Percentiles rank a stretch among this genome's conserved stretches.
phyloP scores from a whole-genome alignment of 2,329 filamentous ascomycete species.

The Hypomyces rosellus region DNA sequence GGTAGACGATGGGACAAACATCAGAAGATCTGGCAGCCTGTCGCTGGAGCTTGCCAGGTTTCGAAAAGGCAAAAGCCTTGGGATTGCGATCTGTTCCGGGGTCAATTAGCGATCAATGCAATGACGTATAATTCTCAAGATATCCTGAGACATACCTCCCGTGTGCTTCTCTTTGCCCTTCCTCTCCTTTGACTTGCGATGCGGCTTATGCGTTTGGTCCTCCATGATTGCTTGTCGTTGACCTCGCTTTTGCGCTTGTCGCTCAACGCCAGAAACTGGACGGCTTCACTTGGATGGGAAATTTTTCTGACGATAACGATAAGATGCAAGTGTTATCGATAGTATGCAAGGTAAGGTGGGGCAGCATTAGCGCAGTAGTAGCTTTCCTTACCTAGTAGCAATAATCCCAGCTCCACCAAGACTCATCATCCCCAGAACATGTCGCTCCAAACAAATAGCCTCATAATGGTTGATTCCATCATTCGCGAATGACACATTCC shows the following conservation, averaged over 20 bases:
- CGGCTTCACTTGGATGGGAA: conserved; percentile 4
- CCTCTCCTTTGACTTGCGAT: conserved; percentile 84
- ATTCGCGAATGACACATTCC: too few relatives aligned
- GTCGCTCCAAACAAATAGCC: too few relatives aligned
- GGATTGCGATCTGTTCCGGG: conserved; percentile 61
- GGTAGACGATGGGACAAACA: conserved; percentile 35
- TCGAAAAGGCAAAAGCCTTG: conserved; percentile 82
- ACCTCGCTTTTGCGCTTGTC: conserved; percentile 2
- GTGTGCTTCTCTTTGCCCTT: conserved; percentile 54
- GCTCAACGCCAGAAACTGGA: conserved; percentile 15
- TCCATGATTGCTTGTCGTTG: conserved; percentile 50
- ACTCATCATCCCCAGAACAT: neutral
- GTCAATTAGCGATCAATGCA: conserved; percentile 15
- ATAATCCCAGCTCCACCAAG: neutral
- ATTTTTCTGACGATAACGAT: conserved; percentile 13
- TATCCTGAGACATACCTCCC: conserved; percentile 41
- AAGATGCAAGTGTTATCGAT: conserved; percentile 9
- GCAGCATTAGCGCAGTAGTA: too few relatives aligned
- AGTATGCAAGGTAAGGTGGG: too few relatives aligned
- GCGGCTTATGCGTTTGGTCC: conserved; percentile 76
- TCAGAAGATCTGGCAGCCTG: conserved; percentile 67
- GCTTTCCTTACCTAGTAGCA: too few relatives aligned
- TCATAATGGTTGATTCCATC: too few relatives aligned
- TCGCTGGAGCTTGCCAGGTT: conserved; percentile 72
- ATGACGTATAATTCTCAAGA: neutral